A percentile compares a stretch with the other conserved stretches of the same genome.
phyloP scores from a whole-genome alignment of 2,329 filamentous ascomycete species.

The Aspergillus sclerotialis region DNA sequence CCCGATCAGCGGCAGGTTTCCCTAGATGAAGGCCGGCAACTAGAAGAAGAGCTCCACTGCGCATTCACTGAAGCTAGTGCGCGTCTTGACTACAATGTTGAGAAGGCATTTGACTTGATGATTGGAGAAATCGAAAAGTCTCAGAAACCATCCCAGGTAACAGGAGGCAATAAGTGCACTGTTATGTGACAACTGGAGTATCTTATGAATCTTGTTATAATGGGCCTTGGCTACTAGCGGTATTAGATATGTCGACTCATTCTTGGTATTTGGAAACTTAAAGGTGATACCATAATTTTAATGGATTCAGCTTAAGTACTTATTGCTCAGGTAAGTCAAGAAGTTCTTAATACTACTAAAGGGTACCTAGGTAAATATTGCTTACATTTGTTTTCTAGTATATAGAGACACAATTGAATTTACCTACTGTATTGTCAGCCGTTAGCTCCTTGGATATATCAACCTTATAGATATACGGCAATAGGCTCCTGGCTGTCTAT shows the following conservation, averaged over 20 bases:
- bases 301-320: no score
- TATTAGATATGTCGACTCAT: not conserved
- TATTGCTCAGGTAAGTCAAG: no score
- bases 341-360: no score
- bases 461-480: no score
- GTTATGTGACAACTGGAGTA: conserved; percentile 61
- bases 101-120: conserved; percentile 86
- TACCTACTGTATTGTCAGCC: no score
- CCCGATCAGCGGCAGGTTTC: conserved; percentile 90
- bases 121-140: conserved; percentile 92
- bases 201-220: conserved; percentile 3
- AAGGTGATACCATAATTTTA: not conserved
- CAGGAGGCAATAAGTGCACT: conserved; percentile 70
- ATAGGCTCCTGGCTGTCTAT: no score
- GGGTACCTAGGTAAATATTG: no score
- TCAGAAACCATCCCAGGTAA: conserved; percentile 79
- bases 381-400: no score
- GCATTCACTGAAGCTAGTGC: conserved; percentile 94
- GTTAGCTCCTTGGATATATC: no score
- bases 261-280: not conserved
- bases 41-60: conserved; percentile 82
- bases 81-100: conserved; percentile 88
- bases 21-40: conserved; percentile 73
- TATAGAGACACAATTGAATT: no score
- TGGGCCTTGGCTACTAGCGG: no score